phyloP scores from a whole-genome alignment of 371 early-diverging fungal species.

The Rhizopus stolonifer region DNA sequence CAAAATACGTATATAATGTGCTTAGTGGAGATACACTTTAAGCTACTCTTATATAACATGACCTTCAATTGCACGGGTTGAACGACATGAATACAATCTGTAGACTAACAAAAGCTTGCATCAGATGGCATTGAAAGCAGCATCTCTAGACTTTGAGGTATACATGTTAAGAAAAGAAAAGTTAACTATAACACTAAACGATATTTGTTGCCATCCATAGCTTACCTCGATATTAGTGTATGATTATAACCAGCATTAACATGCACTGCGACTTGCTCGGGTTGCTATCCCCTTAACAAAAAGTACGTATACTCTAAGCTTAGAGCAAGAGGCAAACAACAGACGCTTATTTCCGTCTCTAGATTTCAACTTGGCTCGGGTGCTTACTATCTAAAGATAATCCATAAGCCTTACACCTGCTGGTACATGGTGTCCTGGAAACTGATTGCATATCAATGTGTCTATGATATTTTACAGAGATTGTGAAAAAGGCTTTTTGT shows the following conservation, averaged over 20 bases:
- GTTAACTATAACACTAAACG: not conserved
- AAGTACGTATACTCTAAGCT: slow-evolving; percentile 22
- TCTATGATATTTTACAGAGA: slow-evolving; percentile 1
- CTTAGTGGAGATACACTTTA: slow-evolving; percentile 22
- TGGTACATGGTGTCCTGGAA: slow-evolving; percentile 18
- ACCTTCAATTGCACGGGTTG: slow-evolving; percentile 12
- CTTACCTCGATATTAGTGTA: slow-evolving; percentile 1
- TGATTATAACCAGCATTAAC: slow-evolving; percentile 6
- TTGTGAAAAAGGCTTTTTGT: not conserved
- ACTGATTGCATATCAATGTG: slow-evolving; percentile 7
- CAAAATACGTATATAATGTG: slow-evolving; percentile 19
- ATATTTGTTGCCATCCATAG: not conserved
- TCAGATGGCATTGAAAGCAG: not conserved
- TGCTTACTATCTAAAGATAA: slow-evolving; percentile 18
- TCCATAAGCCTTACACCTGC: slow-evolving; percentile 22
- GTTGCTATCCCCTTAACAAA: slow-evolving; percentile 22
- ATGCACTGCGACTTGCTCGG: slow-evolving; percentile 18
- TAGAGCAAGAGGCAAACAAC: slow-evolving; percentile 21
- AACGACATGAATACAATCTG: slow-evolving; percentile 10
- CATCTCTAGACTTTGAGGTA: not conserved
- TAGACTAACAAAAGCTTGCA: slow-evolving; percentile 19
- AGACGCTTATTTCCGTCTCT: slow-evolving; percentile 19
- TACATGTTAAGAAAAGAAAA: not conserved
- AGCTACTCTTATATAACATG: slow-evolving; percentile 12
- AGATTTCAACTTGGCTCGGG: slow-evolving; percentile 22